Conservation (phyloP, 2,329 filamentous ascomycete genomes). For the Parascedosporium putredinis region DNA sequence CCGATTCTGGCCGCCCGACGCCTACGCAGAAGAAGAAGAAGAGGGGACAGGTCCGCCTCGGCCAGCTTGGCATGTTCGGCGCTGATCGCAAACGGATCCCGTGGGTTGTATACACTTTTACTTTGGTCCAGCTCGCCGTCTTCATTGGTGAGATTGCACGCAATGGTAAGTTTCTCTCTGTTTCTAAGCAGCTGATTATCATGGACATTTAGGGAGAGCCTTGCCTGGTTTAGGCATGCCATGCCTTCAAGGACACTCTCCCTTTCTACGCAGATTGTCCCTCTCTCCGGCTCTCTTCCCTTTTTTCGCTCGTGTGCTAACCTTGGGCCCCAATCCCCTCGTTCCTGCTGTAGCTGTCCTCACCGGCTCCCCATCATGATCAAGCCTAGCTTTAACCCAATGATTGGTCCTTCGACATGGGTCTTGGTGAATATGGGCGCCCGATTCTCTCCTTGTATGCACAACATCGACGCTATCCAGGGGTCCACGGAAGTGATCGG, state of each 20-base stretch:
- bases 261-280: too few species aligned
- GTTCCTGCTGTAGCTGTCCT: constrained; percentile 45
- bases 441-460: constrained; percentile 90
- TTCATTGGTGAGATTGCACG: constrained; percentile 84
- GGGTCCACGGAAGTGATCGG: constrained; percentile 33
- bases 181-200: too few species aligned
- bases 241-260: too few species aligned
- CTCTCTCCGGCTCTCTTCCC: too few species aligned
- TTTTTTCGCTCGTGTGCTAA: too few species aligned
- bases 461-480: constrained; percentile 60
- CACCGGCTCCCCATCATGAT: constrained; percentile 72
- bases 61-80: constrained; percentile 50
- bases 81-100: constrained; percentile 50
- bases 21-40: constrained; percentile 17
- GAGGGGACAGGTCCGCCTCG: constrained; percentile 39
- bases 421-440: constrained; percentile 96
- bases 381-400: constrained; percentile 82
- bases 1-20: constrained; percentile 20
- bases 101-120: constrained; percentile 75
- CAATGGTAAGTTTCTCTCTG: constrained; percentile 51
- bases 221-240: too few species aligned
- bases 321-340: too few species aligned
- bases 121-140: constrained; percentile 65
- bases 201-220: too few species aligned
- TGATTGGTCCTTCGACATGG: constrained; percentile 89